These are phyloP conservation scores for Bipolaris cookei DNA, from an alignment of 2,329 filamentous ascomycete genomes.

Conservation along the genomic window DNA sequence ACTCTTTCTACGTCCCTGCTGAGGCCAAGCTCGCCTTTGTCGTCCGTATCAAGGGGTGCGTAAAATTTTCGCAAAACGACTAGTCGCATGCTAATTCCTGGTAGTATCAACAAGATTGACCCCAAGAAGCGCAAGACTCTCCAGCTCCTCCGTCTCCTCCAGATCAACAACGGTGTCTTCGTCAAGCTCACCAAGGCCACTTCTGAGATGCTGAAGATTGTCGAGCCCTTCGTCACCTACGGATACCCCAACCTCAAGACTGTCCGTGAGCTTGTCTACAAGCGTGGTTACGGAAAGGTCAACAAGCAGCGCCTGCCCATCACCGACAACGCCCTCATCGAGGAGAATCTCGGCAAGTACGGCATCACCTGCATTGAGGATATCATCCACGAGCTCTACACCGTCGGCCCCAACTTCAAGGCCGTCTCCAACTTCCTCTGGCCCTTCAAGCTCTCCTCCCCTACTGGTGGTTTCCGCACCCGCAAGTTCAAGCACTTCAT, in stretches of 20 bases:
- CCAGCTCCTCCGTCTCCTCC: conserved; percentile 98
- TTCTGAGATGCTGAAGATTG: conserved; percentile 91
- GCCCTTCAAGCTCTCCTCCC: conserved; percentile 99
- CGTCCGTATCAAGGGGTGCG: conserved; percentile 96
- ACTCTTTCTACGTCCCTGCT: conserved; percentile 92
- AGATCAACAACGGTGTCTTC: conserved; percentile 99
- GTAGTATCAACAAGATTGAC: conserved; percentile 99
- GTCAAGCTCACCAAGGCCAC: conserved; percentile 97
- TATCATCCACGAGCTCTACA: conserved; percentile 97
- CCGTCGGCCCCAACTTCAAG: conserved; percentile 98
- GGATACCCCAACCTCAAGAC: conserved; percentile 99
- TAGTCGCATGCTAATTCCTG: conserved; percentile 11
- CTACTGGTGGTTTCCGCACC: conserved; percentile 92
- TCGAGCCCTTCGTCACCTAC: conserved; percentile 99
- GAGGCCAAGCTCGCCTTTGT: conserved; percentile 98
- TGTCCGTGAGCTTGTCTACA: conserved; percentile 99
- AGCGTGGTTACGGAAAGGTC: conserved; percentile 96
- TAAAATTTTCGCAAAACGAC: conserved; percentile 7
- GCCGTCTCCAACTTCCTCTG: conserved; percentile 99
- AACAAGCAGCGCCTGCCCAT: conserved; percentile 97
- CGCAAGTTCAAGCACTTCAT: conserved; percentile 99
- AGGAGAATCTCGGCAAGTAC: conserved; percentile 94
- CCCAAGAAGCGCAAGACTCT: conserved; percentile 99
- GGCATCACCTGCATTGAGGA: conserved; percentile 97
- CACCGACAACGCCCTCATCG: conserved; percentile 97